Evolutionary conservation across 108 stramenopile genomes (phyloP).

Genomic region (Fistulifera solaris): DNA sequence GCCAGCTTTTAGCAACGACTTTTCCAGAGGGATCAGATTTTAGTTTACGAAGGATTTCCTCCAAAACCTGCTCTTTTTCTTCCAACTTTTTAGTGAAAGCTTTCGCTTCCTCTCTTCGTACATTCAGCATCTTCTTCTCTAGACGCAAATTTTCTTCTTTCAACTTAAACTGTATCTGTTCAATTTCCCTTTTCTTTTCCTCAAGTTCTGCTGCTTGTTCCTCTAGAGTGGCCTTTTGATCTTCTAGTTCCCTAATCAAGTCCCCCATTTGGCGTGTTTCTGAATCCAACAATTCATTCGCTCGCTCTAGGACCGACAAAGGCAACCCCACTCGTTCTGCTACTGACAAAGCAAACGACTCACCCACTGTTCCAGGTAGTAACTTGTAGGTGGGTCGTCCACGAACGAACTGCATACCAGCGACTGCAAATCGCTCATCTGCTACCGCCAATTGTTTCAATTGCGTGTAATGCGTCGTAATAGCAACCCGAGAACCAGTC

Average conservation of each 20-base stretch:
- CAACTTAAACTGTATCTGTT: slow-evolving; percentile 55
- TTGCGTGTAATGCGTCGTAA: slow-evolving; percentile 89
- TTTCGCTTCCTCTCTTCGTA: slow-evolving; percentile 61
- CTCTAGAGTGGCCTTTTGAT: slow-evolving; percentile 67
- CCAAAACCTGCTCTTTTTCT: slow-evolving; percentile 82
- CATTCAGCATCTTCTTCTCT: slow-evolving; percentile 59
- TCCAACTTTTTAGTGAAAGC: slow-evolving; percentile 79
- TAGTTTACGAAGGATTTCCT: slow-evolving; percentile 71
- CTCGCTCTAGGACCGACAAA: slow-evolving; percentile 54
- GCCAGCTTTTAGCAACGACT: slow-evolving; percentile 81
- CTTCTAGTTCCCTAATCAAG: slow-evolving; percentile 74
- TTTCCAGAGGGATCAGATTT: slow-evolving; percentile 71
- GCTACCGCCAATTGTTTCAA: slow-evolving; percentile 86
- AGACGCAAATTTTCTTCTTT: slow-evolving; percentile 52
- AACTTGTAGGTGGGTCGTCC: slow-evolving; percentile 88
- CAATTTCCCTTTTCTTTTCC: slow-evolving; percentile 59
- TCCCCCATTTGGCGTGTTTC: slow-evolving; percentile 84
- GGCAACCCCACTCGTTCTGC: slow-evolving; percentile 77
- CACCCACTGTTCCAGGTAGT: slow-evolving; percentile 83
- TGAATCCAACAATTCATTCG: slow-evolving; percentile 71
- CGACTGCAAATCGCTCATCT: slow-evolving; percentile 81
- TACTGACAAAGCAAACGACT: slow-evolving; percentile 85
- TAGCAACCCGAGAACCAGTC: slow-evolving; percentile 76
- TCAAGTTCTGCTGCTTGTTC: slow-evolving; percentile 58
- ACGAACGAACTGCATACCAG: slow-evolving; percentile 86